phyloP scores from a whole-genome alignment of 2,329 filamentous ascomycete species.

The Eutypella sp. region DNA sequence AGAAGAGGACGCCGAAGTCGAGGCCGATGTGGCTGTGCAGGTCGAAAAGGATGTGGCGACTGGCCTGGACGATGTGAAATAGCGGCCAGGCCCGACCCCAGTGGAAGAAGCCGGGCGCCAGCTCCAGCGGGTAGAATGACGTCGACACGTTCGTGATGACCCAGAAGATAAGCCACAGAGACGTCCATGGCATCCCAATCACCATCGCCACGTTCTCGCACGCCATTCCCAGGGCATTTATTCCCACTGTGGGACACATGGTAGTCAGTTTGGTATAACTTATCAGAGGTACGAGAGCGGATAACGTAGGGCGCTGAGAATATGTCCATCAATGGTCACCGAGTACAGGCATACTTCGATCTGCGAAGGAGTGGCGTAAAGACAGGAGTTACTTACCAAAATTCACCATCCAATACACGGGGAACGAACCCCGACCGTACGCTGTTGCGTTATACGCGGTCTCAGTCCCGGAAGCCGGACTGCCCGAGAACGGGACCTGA shows the following conservation, averaged over 20 bases:
- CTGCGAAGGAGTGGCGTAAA: background rate
- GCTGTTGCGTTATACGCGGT: conserved; percentile 38
- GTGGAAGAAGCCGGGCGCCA: conserved; percentile 53
- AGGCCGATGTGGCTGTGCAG: conserved; percentile 52
- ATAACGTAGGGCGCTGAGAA: too few species aligned
- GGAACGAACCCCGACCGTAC: conserved; percentile 53
- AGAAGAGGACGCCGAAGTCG: conserved; percentile 56
- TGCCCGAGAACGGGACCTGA: conserved; percentile 54
- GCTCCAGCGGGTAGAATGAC: conserved; percentile 53
- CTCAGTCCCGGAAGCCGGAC: conserved; percentile 32
- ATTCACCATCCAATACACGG: conserved; percentile 61
- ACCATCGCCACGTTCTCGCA: conserved; percentile 63
- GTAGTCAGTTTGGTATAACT: too few species aligned
- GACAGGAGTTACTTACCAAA: conserved; percentile 25
- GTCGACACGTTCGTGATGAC: conserved; percentile 61
- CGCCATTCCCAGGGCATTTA: conserved; percentile 57
- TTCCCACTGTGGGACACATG: conserved; percentile 40
- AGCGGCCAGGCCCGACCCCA: conserved; percentile 63
- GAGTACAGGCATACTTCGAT: too few species aligned
- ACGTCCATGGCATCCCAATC: conserved; percentile 53
- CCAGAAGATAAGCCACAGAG: conserved; percentile 63
- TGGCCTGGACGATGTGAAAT: conserved; percentile 56
- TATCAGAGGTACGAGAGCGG: too few species aligned
- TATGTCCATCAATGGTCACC: too few species aligned
- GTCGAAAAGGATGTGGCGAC: conserved; percentile 57